A percentile compares a stretch with the other conserved stretches of the same genome.
These are phyloP conservation scores for Linderniella brevidens DNA, from an alignment of 257 asterid species.

Conservation along the genomic window DNA sequence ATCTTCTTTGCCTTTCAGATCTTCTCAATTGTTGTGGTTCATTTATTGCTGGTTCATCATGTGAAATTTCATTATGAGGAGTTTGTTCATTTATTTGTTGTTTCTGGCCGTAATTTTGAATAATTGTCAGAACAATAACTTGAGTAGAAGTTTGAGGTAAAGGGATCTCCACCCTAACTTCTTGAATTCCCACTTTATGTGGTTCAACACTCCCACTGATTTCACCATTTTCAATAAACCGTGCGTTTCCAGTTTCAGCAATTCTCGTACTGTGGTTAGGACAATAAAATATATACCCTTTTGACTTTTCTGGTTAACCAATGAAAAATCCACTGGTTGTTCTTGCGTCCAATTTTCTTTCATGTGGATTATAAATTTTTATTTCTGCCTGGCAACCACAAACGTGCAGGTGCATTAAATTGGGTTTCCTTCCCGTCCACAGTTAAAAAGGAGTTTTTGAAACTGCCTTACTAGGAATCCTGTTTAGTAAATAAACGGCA, in stretches of 20 bases:
- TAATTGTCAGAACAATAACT: neutral
- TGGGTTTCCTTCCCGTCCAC: neutral
- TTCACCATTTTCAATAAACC: neutral
- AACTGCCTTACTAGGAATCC: neutral
- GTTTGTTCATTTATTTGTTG: neutral
- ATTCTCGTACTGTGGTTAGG: conserved; percentile 5
- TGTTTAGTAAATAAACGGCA: neutral
- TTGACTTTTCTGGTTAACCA: neutral
- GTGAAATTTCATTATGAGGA: neutral
- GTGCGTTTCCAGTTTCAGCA: neutral
- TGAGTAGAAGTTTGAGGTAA: neutral
- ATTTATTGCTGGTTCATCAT: neutral
- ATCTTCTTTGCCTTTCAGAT: conserved; percentile 1
- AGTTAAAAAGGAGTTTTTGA: neutral
- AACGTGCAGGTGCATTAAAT: neutral
- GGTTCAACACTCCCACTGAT: neutral
- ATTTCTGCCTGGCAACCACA: conserved; percentile 4
- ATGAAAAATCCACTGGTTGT: neutral
- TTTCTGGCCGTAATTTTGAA: no score
- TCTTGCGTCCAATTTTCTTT: neutral
- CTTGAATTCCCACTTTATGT: neutral
- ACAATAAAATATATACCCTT: conserved; percentile 6
- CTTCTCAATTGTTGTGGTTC: conserved; percentile 4
- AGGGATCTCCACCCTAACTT: neutral
- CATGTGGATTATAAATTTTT: neutral